Evolutionary conservation across 106 monocot species (phyloP).

Genomic region (Cymbidium sinense): DNA sequence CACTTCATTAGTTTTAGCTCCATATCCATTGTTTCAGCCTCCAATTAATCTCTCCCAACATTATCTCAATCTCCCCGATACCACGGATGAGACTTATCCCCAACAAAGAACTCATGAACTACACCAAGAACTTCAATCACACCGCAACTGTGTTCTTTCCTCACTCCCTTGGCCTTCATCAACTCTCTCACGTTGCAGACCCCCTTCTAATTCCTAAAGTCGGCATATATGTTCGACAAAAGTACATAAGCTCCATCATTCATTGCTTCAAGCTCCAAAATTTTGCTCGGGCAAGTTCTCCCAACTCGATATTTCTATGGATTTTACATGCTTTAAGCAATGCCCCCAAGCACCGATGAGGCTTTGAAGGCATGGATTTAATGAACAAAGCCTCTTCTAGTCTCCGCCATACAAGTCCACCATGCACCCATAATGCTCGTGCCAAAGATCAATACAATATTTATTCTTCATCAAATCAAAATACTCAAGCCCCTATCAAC

Average conservation of each 20-base stretch:
- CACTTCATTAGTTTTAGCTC: constrained; percentile 27
- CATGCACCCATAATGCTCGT: constrained; percentile 72
- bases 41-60: constrained; percentile 28
- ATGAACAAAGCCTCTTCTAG: constrained; percentile 59
- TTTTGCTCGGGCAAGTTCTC: constrained; percentile 38
- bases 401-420: constrained; percentile 62
- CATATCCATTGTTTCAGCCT: constrained; percentile 32
- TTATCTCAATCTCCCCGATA: constrained; percentile 30
- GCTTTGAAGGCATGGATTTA: constrained; percentile 48
- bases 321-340: constrained; percentile 61
- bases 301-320: constrained; percentile 35
- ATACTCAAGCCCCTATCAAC: constrained; percentile 26
- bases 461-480: constrained; percentile 41
- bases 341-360: constrained; percentile 67
- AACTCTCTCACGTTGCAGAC: constrained; percentile 42
- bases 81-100: constrained; percentile 35
- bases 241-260: constrained; percentile 81
- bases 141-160: constrained; percentile 70
- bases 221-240: constrained; percentile 76
- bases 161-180: constrained; percentile 67
- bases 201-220: constrained; percentile 53
- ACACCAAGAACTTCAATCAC: constrained; percentile 54
- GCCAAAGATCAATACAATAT: constrained; percentile 42
- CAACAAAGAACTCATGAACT: constrained; percentile 63
- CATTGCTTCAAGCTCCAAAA: constrained; percentile 37